Percentiles rank a stretch among this genome's conserved stretches.
Evolutionary conservation across 2,329 filamentous ascomycete genomes (phyloP).

Genomic region (Alternaria sp.): DNA sequence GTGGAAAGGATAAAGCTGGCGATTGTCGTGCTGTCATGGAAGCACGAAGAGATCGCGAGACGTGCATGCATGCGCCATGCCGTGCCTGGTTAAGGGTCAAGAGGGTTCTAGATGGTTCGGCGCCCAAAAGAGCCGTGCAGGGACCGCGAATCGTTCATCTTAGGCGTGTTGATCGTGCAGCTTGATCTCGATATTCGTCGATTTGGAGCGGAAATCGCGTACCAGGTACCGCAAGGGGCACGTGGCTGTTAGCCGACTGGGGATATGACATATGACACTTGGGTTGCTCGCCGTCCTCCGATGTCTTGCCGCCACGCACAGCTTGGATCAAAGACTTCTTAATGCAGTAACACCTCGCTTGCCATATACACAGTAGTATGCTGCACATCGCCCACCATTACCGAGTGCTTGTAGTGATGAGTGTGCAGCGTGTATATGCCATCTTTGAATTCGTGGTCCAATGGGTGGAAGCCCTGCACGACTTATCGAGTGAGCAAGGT

Average conservation of each 20-base stretch:
- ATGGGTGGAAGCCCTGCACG: background rate
- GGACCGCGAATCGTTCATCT: constrained; percentile 24
- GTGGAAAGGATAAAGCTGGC: constrained; percentile 18
- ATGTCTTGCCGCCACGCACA: background rate
- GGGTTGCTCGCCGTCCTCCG: constrained; percentile 1
- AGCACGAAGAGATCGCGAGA: constrained; percentile 39
- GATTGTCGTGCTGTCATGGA: constrained; percentile 43
- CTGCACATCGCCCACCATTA: background rate
- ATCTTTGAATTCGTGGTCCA: background rate
- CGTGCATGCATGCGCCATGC: constrained; percentile 24
- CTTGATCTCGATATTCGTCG: constrained; percentile 24
- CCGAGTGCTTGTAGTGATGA: background rate
- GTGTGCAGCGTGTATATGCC: background rate
- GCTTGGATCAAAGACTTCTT: constrained; percentile 2
- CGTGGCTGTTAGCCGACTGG: constrained; percentile 12
- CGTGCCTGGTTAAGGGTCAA: constrained; percentile 18
- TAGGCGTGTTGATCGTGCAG: constrained; percentile 8
- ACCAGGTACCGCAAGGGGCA: constrained; percentile 12
- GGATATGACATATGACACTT: constrained; percentile 12
- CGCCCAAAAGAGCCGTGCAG: constrained; percentile 16
- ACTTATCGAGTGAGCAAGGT: background rate
- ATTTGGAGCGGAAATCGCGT: constrained; percentile 31
- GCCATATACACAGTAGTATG: background rate
- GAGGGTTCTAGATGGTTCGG: constrained; percentile 27
- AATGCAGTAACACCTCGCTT: constrained; percentile 15